These are phyloP conservation scores for Phytophthora pistaciae DNA, from an alignment of 352 stramenopile species.

Conservation along the genomic window DNA sequence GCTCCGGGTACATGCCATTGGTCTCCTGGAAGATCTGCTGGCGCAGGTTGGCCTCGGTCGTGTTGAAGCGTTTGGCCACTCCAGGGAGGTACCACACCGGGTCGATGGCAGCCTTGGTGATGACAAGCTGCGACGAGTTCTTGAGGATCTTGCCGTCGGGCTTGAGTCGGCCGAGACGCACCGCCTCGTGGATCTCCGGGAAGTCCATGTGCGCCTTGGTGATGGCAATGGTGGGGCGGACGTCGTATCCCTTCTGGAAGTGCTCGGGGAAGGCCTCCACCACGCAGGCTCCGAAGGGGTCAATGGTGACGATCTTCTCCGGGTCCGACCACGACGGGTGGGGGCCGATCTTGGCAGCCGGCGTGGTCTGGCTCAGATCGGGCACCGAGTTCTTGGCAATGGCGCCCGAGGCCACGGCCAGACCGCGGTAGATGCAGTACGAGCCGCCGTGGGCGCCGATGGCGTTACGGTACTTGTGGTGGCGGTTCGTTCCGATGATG, in stretches of 20 bases:
- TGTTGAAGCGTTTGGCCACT: conserved; percentile 98
- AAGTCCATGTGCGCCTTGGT: conserved; percentile 99
- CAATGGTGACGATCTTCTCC: conserved; percentile 93
- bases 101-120: conserved; percentile 98
- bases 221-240: conserved; percentile 98
- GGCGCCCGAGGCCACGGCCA: conserved; percentile 92
- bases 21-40: conserved; percentile 99
- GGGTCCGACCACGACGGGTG: conserved; percentile 96
- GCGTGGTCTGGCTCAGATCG: conserved; percentile 94
- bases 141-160: conserved; percentile 97
- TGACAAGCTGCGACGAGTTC: conserved; percentile 90
- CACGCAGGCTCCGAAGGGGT: conserved; percentile 83
- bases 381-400: conserved; percentile 73
- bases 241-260: conserved; percentile 98
- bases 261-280: conserved; percentile 93
- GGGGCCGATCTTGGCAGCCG: conserved; percentile 97
- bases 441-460: conserved; percentile 98
- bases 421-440: conserved; percentile 99
- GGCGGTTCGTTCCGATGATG: conserved; percentile 96
- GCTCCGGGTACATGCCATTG: conserved; percentile 99
- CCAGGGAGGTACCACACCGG: conserved; percentile 99
- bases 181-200: conserved; percentile 97
- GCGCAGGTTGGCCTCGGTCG: conserved; percentile 94
- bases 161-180: conserved; percentile 94
- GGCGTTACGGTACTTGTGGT: conserved; percentile 97